Evolutionary conservation across 176 grass and related monocot genomes (phyloP).

Genomic region (Musa itinerans): DNA sequence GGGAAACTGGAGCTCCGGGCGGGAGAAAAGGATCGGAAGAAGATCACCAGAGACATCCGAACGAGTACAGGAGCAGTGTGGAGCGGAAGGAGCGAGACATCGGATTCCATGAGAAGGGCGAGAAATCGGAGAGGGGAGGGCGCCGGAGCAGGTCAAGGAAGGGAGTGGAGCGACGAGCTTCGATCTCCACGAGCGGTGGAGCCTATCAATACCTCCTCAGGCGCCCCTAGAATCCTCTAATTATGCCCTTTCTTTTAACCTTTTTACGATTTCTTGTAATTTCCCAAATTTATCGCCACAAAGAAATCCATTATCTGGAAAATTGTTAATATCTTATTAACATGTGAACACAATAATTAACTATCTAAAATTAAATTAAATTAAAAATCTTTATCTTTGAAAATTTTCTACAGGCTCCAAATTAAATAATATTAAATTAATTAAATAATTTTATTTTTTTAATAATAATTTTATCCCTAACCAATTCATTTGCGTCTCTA

Average conservation of each 20-base stretch:
- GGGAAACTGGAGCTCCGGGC: not conserved
- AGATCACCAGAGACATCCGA: not conserved
- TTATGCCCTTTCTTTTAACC: not conserved
- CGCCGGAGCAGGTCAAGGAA: slow-evolving; percentile 1
- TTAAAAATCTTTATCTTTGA: no score
- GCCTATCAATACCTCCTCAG: not conserved
- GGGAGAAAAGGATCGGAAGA: not conserved
- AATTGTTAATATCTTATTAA: no score
- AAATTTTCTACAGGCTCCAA: no score
- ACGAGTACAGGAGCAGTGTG: not conserved
- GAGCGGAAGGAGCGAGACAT: slow-evolving; percentile 2
- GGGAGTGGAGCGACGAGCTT: not conserved
- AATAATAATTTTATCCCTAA: no score
- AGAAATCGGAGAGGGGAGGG: not conserved
- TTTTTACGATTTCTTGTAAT: not conserved
- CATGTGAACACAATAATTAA: no score
- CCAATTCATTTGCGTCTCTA: no score
- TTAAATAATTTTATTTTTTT: no score
- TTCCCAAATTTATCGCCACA: no score
- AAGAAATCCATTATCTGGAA: no score
- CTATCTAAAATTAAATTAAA: no score
- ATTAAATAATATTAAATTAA: no score
- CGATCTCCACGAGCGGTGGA: not conserved
- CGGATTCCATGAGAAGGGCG: slow-evolving; percentile 3
- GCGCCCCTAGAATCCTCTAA: not conserved